Evolutionary conservation across 2,329 filamentous ascomycete genomes (phyloP), one percentile per base, ranked within the genome.

Genomic region (Dothidotthia symphoricarpi): DNA sequence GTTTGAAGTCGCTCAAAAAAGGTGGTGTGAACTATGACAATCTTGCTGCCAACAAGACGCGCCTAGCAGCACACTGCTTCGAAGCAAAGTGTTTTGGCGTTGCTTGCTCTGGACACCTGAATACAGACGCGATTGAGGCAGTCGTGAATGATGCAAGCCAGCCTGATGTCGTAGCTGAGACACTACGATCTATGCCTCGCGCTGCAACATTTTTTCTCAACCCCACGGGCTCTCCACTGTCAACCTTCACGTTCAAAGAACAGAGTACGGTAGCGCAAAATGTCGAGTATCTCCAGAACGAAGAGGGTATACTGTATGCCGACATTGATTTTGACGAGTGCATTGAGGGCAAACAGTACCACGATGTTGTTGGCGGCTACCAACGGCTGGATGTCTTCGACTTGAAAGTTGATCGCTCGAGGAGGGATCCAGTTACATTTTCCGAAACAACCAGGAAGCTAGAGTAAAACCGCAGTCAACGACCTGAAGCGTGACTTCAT

Each of bases 61-160:
- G 77, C 3, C 71, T 74, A 2, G 75, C 75, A 0, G 75, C 75
- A 0, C 76, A 80, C 51, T 79, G 75, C 45, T 80, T 81, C 45
- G 77, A 80, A 38, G 76, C 73, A 0, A 80, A 80, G 45, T 75
- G 70, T 28, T 80, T 79, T 31, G 76, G 76, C 0, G 68, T 80
- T 1, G 52, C 77, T 12, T 76, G 74, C 44, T 66, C 72, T 0
- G 71, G 70, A 0, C 51, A 68, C 15, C 55, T 79, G 0, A 70
- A 68, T 14, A 28, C 66, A 0, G 62, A 69, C 12, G 66, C 67
- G 0, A 65, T 75, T 3, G 57, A 70, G 2, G 44, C 46, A 0
- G 49, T 71, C 3, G 45, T 63, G 0, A 50, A 47, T 0, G 64
- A 63, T 0, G 56, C 66, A 1, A 43, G 43, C 2, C 44, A 63